Evolutionary conservation across 2,329 filamentous ascomycete species (phyloP).

Genomic region (Cadophora gregata): DNA sequence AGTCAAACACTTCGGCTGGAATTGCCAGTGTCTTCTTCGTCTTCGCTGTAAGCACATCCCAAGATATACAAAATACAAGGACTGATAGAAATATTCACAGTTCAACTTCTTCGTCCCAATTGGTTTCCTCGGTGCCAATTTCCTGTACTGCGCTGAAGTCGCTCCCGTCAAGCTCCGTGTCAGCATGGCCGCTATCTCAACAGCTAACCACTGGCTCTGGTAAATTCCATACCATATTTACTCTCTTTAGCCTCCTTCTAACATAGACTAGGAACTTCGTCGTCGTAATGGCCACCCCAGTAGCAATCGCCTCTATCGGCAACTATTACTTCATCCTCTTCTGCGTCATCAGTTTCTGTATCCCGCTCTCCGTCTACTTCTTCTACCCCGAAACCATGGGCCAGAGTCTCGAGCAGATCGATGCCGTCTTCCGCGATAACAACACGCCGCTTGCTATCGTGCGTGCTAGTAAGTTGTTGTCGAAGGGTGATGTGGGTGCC

Average conservation of each 20-base stretch:
- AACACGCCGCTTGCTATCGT: constrained; percentile 46
- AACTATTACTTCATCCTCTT: constrained; percentile 47
- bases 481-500: constrained; percentile 26
- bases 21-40: constrained; percentile 61
- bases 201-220: constrained; percentile 59
- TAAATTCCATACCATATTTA: not conserved
- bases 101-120: constrained; percentile 67
- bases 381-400: constrained; percentile 69
- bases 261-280: constrained; percentile 49
- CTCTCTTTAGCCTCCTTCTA: not conserved
- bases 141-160: constrained; percentile 64
- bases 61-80: not conserved
- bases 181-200: constrained; percentile 61
- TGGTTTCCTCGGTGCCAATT: constrained; percentile 64
- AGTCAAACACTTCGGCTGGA: constrained; percentile 52
- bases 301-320: constrained; percentile 44
- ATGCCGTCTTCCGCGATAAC: constrained; percentile 54
- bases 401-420: constrained; percentile 68
- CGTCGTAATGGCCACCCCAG: constrained; percentile 50
- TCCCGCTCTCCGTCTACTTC: constrained; percentile 40
- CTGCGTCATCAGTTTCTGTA: constrained; percentile 42
- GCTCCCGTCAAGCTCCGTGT: constrained; percentile 58
- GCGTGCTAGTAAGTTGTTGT: constrained; percentile 31
- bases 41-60: constrained; percentile 48
- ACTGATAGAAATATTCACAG: not conserved